phyloP scores from a whole-genome alignment of 108 stramenopile genomes.

The Cyclotella choctawhatcheeana region DNA sequence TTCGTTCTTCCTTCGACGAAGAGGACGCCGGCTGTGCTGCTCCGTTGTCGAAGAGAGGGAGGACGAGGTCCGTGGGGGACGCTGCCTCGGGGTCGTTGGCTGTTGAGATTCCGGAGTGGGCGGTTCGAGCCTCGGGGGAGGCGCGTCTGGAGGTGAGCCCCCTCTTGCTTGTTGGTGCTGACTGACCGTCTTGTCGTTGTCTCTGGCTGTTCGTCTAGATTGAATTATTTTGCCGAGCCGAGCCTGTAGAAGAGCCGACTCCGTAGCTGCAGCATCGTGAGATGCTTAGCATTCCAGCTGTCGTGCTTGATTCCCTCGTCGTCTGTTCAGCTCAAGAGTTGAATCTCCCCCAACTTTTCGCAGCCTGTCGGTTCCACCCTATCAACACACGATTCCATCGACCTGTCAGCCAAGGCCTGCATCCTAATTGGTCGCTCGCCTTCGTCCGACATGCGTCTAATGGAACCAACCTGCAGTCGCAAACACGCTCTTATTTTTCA shows the following conservation, averaged over 20 bases:
- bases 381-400: constrained; percentile 64
- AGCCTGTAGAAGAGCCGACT: too few species aligned
- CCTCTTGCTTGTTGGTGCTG: background rate
- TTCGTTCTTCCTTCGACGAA: constrained; percentile 36
- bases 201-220: background rate
- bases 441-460: constrained; percentile 66
- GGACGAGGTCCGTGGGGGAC: background rate
- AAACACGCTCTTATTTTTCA: constrained; percentile 85
- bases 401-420: constrained; percentile 67
- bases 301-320: constrained; percentile 6
- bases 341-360: background rate
- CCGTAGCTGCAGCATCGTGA: too few species aligned
- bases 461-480: constrained; percentile 74
- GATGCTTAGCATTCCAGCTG: background rate
- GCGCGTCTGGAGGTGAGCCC: constrained; percentile 69
- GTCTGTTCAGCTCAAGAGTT: constrained; percentile 5
- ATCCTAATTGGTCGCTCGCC: constrained; percentile 78
- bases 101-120: constrained; percentile 78
- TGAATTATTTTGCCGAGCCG: too few species aligned
- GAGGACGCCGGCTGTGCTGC: constrained; percentile 7
- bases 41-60: background rate
- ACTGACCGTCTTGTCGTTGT: background rate
- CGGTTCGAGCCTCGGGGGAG: constrained; percentile 78
- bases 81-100: constrained; percentile 15
- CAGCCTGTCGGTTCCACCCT: constrained; percentile 76